Conservation (phyloP, 768 basidiomycete species). For the Amanita thiersii region DNA sequence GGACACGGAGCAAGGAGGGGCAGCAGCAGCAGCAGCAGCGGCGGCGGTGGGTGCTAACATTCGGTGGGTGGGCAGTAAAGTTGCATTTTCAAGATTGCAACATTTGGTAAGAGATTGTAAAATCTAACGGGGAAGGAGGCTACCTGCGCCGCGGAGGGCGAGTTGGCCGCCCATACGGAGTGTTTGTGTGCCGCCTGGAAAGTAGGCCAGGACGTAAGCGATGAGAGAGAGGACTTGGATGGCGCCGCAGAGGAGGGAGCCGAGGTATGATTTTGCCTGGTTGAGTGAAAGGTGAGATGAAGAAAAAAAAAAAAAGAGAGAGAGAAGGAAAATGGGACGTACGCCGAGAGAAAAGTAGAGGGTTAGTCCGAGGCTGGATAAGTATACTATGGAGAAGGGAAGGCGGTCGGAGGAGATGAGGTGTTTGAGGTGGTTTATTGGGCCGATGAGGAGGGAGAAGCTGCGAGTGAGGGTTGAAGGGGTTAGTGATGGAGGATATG, state of each 20-base stretch:
- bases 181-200: slow-evolving; percentile 84
- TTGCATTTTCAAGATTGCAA: too few relatives aligned
- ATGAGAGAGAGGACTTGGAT: slow-evolving; percentile 79
- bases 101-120: neutral
- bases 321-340: slow-evolving; percentile 20
- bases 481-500: neutral
- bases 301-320: slow-evolving; percentile 1
- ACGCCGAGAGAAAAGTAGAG: slow-evolving; percentile 91
- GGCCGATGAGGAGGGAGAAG: slow-evolving; percentile 82
- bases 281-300: neutral
- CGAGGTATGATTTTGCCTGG: slow-evolving; percentile 78
- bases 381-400: slow-evolving; percentile 79
- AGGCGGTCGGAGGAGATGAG: slow-evolving; percentile 74
- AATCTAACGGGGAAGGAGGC: slow-evolving; percentile 65
- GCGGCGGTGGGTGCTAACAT: too few relatives aligned
- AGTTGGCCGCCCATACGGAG: slow-evolving; percentile 73
- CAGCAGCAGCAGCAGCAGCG: too few relatives aligned
- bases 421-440: slow-evolving; percentile 89
- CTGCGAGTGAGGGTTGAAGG: slow-evolving; percentile 24
- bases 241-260: slow-evolving; percentile 74
- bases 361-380: slow-evolving; percentile 76
- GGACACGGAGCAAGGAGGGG: too few relatives aligned
- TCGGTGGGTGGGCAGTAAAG: too few relatives aligned
- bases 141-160: slow-evolving; percentile 78
- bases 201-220: slow-evolving; percentile 89